These are phyloP conservation scores for Coemansia sp. DNA, from an alignment of 192 early-diverging fungal species.

Conservation along the genomic window DNA sequence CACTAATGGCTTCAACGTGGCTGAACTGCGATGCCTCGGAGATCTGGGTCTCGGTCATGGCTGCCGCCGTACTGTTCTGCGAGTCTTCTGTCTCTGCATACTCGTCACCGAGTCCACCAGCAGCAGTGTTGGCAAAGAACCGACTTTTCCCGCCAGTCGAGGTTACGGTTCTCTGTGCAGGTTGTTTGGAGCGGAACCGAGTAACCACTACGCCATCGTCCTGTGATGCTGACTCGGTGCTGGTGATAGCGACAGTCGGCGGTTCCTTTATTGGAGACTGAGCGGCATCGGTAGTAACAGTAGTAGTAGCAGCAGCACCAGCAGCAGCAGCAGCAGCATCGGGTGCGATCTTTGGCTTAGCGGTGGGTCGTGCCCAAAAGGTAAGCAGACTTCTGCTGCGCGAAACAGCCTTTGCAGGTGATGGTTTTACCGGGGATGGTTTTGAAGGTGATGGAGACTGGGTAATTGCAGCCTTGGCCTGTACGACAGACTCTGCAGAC, in stretches of 20 bases:
- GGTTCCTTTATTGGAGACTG: constrained; percentile 2
- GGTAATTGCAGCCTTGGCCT: too few species aligned
- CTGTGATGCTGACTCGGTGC: not conserved
- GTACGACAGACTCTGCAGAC: too few species aligned
- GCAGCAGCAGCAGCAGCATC: not conserved
- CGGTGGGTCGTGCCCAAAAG: constrained; percentile 19
- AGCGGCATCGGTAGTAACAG: constrained; percentile 9
- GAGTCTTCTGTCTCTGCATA: not conserved
- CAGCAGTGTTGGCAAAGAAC: constrained; percentile 27
- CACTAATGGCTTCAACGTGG: not conserved
- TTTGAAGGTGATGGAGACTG: not conserved
- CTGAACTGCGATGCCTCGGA: not conserved
- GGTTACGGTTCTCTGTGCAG: constrained; percentile 11
- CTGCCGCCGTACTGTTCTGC: not conserved
- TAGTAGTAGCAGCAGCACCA: not conserved
- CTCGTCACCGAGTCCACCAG: not conserved
- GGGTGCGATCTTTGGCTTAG: not conserved
- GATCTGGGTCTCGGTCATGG: not conserved
- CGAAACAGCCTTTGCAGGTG: constrained; percentile 1
- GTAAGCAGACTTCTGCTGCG: constrained; percentile 18
- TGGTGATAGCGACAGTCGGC: not conserved
- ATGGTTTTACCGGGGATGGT: not conserved
- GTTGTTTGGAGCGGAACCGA: constrained; percentile 24
- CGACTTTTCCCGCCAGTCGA: constrained; percentile 26
- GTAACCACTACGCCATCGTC: constrained; percentile 17